A percentile compares a stretch with the other conserved stretches of the same genome.
Evolutionary conservation across 2,329 filamentous ascomycete species (phyloP).

Genomic region (Xylaria polymorpha): DNA sequence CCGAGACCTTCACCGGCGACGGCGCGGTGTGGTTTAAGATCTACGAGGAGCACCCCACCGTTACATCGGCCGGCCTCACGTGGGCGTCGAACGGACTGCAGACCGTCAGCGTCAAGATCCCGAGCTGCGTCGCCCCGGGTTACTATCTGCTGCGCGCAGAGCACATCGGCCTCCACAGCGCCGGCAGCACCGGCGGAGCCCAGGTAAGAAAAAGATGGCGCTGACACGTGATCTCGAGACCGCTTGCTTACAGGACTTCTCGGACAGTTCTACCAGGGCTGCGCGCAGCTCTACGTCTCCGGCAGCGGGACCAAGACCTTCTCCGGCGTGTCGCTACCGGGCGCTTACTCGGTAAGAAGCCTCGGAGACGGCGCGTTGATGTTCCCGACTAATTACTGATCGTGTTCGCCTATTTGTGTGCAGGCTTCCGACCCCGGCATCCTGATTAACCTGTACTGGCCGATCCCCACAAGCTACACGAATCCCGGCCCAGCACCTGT

Average conservation of each 20-base stretch:
- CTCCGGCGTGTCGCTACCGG: conserved; percentile 45
- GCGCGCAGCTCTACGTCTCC: conserved; percentile 48
- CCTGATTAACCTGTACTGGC: conserved; percentile 46
- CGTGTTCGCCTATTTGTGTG: too few species aligned
- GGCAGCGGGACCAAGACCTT: conserved; percentile 49
- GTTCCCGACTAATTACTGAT: conserved; percentile 2
- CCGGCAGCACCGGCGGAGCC: conserved; percentile 45
- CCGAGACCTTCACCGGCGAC: conserved; percentile 45
- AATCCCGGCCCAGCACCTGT: conserved; percentile 44
- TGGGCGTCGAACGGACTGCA: conserved; percentile 40
- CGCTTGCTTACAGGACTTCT: conserved; percentile 6
- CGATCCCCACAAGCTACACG: conserved; percentile 46
- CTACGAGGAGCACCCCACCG: conserved; percentile 45
- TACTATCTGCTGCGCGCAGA: conserved; percentile 53
- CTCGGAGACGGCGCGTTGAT: not conserved
- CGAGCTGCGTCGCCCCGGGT: conserved; percentile 48
- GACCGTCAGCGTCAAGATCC: conserved; percentile 47
- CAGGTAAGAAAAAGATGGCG: conserved; percentile 39
- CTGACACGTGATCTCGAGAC: not conserved
- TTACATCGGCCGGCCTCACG: conserved; percentile 36
- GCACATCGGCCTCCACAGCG: conserved; percentile 51
- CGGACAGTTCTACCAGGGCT: conserved; percentile 49
- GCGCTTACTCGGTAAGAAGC: conserved; percentile 44
- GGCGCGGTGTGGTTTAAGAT: conserved; percentile 51
- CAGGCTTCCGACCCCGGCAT: conserved; percentile 47